Base-by-base conservation (phyloP, 1,284 basidiomycete species). In the Cerrena zonata region DNA sequence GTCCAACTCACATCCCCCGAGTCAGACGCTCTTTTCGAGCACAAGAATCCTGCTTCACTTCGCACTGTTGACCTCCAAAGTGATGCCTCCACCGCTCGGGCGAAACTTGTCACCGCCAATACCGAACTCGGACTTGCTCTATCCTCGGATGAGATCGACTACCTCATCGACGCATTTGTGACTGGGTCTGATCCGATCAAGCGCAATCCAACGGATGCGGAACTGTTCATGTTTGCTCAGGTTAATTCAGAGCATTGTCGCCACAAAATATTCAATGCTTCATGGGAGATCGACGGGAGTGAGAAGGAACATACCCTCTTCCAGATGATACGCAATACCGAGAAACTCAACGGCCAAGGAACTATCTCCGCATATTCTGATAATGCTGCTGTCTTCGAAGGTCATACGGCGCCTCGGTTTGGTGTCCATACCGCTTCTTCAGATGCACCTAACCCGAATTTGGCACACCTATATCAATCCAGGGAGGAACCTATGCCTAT, bases 161-260 rank as follows among this genome's bases (percentile, higher is more conserved):
- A 98, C 68, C 84, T 99, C 56, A 82, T 96, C 58, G 79, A 91
- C 47, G 91, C 91, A 7, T 99, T 94, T 69, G 78, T 91, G 38
- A 76, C 86, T 30, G 85, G 84, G 12, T 65, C 74, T 21, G 67
- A 74, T 5, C 77, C 84, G 1, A 78, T 87, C 61, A 73, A 74
- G 46, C 83, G 92, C 42, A 86, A 92, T 65, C 94, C 94, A 3
- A 98, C 92, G 45, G 95, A 99, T 61, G 94, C 96, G 12, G 96
- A 99, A 67, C 78, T 99, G 18, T 99, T 99, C 80, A 99, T 99
- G 95, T 99, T 99, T 67, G 95, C 96, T 15, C 96, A 99, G 68
- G 95, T 99, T 67, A 99, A 99, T 74, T 98, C 94, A 38, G 96
- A 99, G 71, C 96, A 99, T 68, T 99, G 96, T 69, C 82, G 96